Conservation (phyloP, 225 moss, liverwort and hornwort genomes). For the Climacium dendroides region DNA sequence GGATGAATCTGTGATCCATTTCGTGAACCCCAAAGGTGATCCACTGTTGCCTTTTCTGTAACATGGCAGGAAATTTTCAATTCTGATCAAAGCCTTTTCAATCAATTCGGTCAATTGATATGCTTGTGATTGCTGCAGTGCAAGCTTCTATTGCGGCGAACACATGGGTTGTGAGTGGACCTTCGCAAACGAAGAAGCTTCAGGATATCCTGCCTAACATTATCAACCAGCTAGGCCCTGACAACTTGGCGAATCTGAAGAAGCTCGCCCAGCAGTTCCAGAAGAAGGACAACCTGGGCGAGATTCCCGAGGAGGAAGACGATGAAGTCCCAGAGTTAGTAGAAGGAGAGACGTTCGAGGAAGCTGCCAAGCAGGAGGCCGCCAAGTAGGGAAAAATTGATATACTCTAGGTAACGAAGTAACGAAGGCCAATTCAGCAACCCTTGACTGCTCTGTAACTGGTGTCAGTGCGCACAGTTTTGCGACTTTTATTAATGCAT, state of each 20-base stretch:
- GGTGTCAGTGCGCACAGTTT: slow-evolving; percentile 24
- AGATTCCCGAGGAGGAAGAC: slow-evolving; percentile 43
- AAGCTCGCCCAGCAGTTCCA: slow-evolving; percentile 41
- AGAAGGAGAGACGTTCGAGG: slow-evolving; percentile 41
- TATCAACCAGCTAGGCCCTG: slow-evolving; percentile 52
- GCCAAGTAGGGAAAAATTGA: not conserved
- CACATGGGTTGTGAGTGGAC: slow-evolving; percentile 63
- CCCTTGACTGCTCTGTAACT: not conserved
- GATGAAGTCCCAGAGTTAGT: slow-evolving; percentile 43
- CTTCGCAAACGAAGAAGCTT: slow-evolving; percentile 60
- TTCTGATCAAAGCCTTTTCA: no score
- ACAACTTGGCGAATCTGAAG: slow-evolving; percentile 46
- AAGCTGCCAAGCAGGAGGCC: slow-evolving; percentile 25
- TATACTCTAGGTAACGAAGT: not conserved
- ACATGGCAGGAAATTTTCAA: not conserved
- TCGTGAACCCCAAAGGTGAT: slow-evolving; percentile 49
- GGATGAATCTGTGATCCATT: slow-evolving; percentile 59
- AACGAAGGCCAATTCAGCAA: not conserved
- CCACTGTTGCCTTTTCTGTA: not conserved
- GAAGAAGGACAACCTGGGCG: slow-evolving; percentile 34
- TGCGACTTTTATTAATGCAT: slow-evolving; percentile 10
- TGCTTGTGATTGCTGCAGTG: slow-evolving; percentile 17
- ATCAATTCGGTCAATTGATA: not conserved
- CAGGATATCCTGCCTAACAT: slow-evolving; percentile 48
- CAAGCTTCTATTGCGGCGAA: slow-evolving; percentile 62